phyloP scores from a whole-genome alignment of 345 rosid species.

The Camelina laxa region DNA sequence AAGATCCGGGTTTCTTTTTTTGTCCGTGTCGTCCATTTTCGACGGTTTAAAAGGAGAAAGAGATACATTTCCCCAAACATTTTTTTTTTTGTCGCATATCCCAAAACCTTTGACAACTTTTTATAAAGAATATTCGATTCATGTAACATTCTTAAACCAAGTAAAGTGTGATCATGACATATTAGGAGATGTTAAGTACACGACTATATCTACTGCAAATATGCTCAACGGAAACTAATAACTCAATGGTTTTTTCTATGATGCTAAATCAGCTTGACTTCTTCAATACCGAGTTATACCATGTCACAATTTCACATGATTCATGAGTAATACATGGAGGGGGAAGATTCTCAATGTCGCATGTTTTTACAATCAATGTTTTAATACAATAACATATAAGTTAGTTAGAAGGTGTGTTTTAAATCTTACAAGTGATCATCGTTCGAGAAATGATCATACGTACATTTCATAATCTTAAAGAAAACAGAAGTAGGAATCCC shows the following conservation, averaged over 20 bases:
- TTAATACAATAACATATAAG: neutral
- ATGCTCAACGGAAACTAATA: neutral
- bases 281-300: neutral
- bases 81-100: neutral
- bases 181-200: neutral
- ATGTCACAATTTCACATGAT: neutral
- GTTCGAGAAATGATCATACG: slow-evolving; percentile 1
- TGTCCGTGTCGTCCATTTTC: neutral
- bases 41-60: slow-evolving; percentile 10
- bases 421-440: neutral
- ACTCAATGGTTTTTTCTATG: neutral
- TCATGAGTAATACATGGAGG: neutral
- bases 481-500: slow-evolving; percentile 33
- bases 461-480: slow-evolving; percentile 14
- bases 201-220: neutral
- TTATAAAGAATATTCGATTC: slow-evolving; percentile 4
- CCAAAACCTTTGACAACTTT: slow-evolving; percentile 11
- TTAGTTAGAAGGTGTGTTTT: neutral
- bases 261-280: neutral
- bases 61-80: slow-evolving; percentile 11
- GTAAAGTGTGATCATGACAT: neutral
- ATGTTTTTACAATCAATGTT: neutral
- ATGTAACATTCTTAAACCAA: neutral
- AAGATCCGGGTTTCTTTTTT: neutral
- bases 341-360: too few relatives aligned